These are phyloP conservation scores for Heteromeles arbutifolia DNA, from an alignment of 306 rosid species.

Conservation along the genomic window DNA sequence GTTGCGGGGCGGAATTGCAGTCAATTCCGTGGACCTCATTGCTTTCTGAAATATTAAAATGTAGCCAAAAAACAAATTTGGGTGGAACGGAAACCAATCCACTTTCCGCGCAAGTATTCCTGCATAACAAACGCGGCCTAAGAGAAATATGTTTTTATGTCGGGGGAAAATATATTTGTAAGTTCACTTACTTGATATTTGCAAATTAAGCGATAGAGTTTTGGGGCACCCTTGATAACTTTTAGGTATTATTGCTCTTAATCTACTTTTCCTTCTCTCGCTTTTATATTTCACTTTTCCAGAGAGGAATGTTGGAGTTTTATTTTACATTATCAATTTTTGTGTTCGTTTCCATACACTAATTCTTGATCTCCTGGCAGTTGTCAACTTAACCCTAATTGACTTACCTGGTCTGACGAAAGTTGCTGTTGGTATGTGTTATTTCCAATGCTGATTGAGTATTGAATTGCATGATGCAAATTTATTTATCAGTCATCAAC, in stretches of 20 bases:
- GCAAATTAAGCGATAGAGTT: not conserved
- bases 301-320: not conserved
- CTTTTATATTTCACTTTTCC: not conserved
- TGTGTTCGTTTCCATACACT: not conserved
- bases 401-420: constrained; percentile 97
- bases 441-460: not conserved
- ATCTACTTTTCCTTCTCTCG: not conserved
- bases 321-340: not conserved
- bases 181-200: not conserved
- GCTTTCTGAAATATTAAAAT: too few species aligned
- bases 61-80: too few species aligned
- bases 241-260: not conserved
- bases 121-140: not conserved
- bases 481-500: constrained; percentile 7
- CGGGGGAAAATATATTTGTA: not conserved
- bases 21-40: too few species aligned
- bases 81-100: too few species aligned
- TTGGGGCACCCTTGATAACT: not conserved
- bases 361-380: constrained; percentile 41
- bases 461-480: not conserved
- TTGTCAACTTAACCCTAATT: constrained; percentile 89
- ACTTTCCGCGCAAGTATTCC: too few species aligned
- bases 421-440: constrained; percentile 82
- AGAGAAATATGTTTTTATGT: not conserved
- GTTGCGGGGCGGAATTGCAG: too few species aligned